These are phyloP conservation scores for Pseudocercospora macadamiae DNA, from an alignment of 2,329 filamentous ascomycete species.

Conservation along the genomic window DNA sequence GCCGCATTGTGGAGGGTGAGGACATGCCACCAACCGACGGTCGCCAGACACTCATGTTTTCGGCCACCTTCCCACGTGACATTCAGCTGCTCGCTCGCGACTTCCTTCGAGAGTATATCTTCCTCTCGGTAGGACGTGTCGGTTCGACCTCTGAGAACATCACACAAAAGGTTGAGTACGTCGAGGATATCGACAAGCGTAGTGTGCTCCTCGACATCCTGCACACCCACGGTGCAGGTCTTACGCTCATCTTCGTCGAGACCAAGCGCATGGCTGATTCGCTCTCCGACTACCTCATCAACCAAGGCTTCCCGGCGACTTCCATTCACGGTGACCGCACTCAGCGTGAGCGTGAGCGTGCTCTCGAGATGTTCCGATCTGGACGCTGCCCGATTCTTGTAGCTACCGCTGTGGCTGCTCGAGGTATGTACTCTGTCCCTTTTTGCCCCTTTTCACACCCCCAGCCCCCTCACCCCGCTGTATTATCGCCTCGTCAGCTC, in stretches of 20 bases:
- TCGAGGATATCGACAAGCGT: slow-evolving; percentile 96
- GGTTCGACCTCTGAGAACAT: slow-evolving; percentile 99
- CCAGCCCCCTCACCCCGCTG: no score
- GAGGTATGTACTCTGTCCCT: slow-evolving; percentile 42
- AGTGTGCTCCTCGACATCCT: slow-evolving; percentile 96
- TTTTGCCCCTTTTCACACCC: no score
- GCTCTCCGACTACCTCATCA: slow-evolving; percentile 96
- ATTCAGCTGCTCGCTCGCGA: slow-evolving; percentile 99
- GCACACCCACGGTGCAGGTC: slow-evolving; percentile 84
- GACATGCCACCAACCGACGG: slow-evolving; percentile 85
- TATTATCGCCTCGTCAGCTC: no score
- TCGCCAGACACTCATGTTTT: slow-evolving; percentile 99
- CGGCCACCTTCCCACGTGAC: slow-evolving; percentile 96
- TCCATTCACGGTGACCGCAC: slow-evolving; percentile 99
- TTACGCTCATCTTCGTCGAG: slow-evolving; percentile 98
- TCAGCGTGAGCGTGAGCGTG: slow-evolving; percentile 97
- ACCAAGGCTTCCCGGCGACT: slow-evolving; percentile 96
- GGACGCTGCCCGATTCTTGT: slow-evolving; percentile 95
- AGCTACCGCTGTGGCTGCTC: slow-evolving; percentile 92
- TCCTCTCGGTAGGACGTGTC: slow-evolving; percentile 97
- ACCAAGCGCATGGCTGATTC: slow-evolving; percentile 99
- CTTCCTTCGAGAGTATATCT: slow-evolving; percentile 99
- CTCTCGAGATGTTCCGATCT: slow-evolving; percentile 95
- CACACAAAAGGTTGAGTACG: slow-evolving; percentile 97
- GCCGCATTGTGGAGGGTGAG: slow-evolving; percentile 95